Evolutionary conservation across 768 basidiomycete genomes (phyloP).

Genomic region (Cantharellus anzutake): DNA sequence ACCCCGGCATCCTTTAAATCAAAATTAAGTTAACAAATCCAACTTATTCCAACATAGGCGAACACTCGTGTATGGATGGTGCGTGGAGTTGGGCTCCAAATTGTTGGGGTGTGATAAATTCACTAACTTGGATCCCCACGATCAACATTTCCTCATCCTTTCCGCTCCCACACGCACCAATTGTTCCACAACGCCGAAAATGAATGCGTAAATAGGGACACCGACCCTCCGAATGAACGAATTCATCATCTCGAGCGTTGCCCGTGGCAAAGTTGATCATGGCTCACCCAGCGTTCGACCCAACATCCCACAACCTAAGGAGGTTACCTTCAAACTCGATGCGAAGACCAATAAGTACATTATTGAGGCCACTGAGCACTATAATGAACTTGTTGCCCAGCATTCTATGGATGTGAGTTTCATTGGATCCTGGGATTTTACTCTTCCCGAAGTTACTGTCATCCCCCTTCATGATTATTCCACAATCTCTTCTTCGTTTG

Average conservation of each 20-base stretch:
- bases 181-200: too few species aligned
- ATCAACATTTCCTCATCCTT: conserved; percentile 8
- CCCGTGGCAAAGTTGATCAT: conserved; percentile 53
- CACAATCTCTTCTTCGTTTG: conserved; percentile 4
- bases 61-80: conserved; percentile 40
- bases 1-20: conserved; percentile 18
- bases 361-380: conserved; percentile 38
- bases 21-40: background rate
- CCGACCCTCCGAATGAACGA: conserved; percentile 92
- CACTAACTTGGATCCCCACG: conserved; percentile 2
- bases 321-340: conserved; percentile 55
- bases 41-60: conserved; percentile 27
- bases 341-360: conserved; percentile 33
- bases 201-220: conserved; percentile 46
- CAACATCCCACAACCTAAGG: conserved; percentile 36
- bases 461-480: too few species aligned
- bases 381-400: conserved; percentile 51
- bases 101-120: background rate
- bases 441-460: background rate
- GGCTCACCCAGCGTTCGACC: conserved; percentile 27
- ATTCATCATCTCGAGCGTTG: conserved; percentile 65
- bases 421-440: conserved; percentile 4
- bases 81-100: background rate
- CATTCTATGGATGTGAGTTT: conserved; percentile 61
- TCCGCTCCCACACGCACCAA: too few species aligned